Evolutionary conservation across 495 filamentous ascomycete genomes (phyloP), one percentile per base, ranked within the genome.

Genomic region (Hyaloscypha finlandica): DNA sequence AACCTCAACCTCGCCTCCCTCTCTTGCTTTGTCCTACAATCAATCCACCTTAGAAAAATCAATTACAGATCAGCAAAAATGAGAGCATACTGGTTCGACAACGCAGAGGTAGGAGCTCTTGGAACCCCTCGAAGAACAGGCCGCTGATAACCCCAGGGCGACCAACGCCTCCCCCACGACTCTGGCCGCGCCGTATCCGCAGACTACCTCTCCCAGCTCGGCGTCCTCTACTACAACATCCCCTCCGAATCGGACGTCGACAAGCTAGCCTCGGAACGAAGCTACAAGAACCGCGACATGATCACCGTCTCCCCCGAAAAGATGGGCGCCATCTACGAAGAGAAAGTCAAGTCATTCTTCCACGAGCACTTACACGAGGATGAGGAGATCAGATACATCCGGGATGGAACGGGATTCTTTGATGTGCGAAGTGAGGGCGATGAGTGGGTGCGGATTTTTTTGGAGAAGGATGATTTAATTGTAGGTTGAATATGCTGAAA

Each of bases 351-450:
- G 80, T 86, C 75, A 66, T 99, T 99, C 81, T 98, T 98, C 81
- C 76, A 89, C 54, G 95, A 99, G 83, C 95, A 99, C 77, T 78
- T 98, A 71, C 95, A 99, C 71, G 95, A 99, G 81, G 96, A 98
- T 74, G 95, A 99, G 82, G 95, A 99, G 86, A 99, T 99, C 66
- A 85, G 95, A n/a, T 99, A 97, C 74, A 91, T 99, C 71, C 81
- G 93, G 33, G 95, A 92, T 68, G 95, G 95, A 2, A 81, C 85
- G 60, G 95, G 95, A 2, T 99, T 91, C 79, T 99, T 99, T 76
- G 95, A 99, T 77, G 93, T 98, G 9, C 82, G 96, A 29, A 89
- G 85, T 69, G 81, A 83, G 72, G 79, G 74, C 52, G 87, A 94
- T 73, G 83, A 86, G 57, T 99, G 95, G 95, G 87, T 99, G 45